Evolutionary conservation across 1,139 yeast genomes (phyloP), one percentile per base, ranked within the genome.

Genomic region (Yamadazyma oceani): DNA sequence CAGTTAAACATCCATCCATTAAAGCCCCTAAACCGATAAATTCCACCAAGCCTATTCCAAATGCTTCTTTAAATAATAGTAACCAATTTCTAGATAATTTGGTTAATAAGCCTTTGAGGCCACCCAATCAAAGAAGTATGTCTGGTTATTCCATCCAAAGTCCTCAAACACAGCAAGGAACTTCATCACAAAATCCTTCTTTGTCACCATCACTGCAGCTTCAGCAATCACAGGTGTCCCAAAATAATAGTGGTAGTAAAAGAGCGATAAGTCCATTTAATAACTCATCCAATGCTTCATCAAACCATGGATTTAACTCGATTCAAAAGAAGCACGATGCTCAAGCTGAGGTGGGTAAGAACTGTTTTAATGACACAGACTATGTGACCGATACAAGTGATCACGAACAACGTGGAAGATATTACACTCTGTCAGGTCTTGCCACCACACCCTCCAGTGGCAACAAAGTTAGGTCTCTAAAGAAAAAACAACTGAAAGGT

Each of bases 81-180:
- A 34, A 32, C 29, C 46, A 41, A 33, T 34, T 41, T 27, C 26
- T 42, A 13, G 45, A 42, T 19, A 39, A 39, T 10, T 34, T 40
- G 23, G 32, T 41, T 4, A 43, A 43, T 17, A 40, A 44, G 32
- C 43, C 37, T 24, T 35, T 38, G 8, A 31, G 49, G 16, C 51
- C 53, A 7, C 28, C 31, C 5, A 38, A 36, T 22, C 46, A 44
- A 31, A 34, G 52, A 21, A 29, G 32, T 29, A 11, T 29, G 15
- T 29, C 32, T 6, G 19, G n/a, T 17, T 29, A 29, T 13, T 29
- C 32, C 5, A 21, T 19, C 11, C 24, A 27, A 27, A 16, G 30
- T 8, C 4, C 14, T 14, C 28, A 24, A 24, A n/a, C 26, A 11
- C 5, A n/a, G n/a, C 28, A n/a, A 12, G 15, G 14, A 7, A 10